Evolutionary conservation across 2,329 filamentous ascomycete species (phyloP).

Genomic region (Aspergillus novoparasiticus): DNA sequence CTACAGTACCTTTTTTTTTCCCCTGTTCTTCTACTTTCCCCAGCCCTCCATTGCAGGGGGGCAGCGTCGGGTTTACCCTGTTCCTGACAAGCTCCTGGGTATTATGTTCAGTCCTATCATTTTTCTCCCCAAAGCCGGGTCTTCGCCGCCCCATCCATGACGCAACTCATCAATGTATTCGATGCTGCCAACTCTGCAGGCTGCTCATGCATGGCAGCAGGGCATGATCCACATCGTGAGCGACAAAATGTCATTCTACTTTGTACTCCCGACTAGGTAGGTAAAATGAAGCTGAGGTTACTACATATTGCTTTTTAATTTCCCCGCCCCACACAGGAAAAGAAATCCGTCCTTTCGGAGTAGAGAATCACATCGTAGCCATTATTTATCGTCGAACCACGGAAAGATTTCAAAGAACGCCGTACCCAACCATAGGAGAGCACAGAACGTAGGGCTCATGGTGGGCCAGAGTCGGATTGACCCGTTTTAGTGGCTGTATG

Average conservation of each 20-base stretch:
- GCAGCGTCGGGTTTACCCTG: not conserved
- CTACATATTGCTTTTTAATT: not conserved
- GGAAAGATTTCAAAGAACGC: not conserved
- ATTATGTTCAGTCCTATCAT: not conserved
- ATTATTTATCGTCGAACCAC: not conserved
- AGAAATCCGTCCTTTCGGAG: not conserved
- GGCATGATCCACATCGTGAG: not conserved
- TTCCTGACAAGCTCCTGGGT: conserved; percentile 2
- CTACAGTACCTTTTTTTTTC: not conserved
- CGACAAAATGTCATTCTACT: not conserved
- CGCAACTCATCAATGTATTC: conserved; percentile 6
- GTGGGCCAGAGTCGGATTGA: not conserved
- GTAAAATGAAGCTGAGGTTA: conserved; percentile 5
- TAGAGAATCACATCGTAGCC: not conserved
- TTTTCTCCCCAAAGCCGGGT: not conserved
- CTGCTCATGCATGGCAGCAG: conserved; percentile 6
- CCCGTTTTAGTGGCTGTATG: not conserved
- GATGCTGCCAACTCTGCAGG: conserved; percentile 7
- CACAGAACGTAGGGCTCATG: not conserved
- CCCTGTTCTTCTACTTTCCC: not conserved
- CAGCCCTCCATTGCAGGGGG: not conserved
- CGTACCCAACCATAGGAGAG: not conserved
- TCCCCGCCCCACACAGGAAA: not conserved
- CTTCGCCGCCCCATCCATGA: conserved; percentile 2
- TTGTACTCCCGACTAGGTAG: not conserved